A percentile compares a stretch with the other conserved stretches of the same genome.
These are phyloP conservation scores for Hericium erinaceus DNA, from an alignment of 768 basidiomycete genomes.

Conservation along the genomic window DNA sequence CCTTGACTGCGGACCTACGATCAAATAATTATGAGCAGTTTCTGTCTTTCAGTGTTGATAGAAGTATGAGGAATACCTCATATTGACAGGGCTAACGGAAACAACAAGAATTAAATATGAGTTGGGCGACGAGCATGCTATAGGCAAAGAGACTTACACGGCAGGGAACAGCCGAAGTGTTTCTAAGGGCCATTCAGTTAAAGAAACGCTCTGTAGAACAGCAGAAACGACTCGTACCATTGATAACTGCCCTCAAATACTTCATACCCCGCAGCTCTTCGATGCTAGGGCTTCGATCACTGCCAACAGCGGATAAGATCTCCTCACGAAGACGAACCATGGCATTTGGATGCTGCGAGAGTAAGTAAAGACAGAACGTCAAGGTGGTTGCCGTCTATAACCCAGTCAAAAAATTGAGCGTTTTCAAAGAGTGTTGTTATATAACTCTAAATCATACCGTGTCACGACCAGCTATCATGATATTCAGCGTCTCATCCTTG, in stretches of 20 bases:
- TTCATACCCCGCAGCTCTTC: constrained; percentile 25
- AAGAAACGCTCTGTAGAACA: neutral
- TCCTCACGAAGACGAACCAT: neutral
- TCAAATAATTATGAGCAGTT: neutral
- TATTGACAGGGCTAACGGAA: neutral
- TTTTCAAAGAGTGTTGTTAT: constrained; percentile 11
- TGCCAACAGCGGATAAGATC: neutral
- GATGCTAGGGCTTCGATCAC: constrained; percentile 16
- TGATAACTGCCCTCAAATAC: constrained; percentile 22
- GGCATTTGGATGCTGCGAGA: neutral
- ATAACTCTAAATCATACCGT: constrained; percentile 20
- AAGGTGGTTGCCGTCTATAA: neutral
- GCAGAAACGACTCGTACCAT: constrained; percentile 2
- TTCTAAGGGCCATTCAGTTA: no score
- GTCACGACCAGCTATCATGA: constrained; percentile 22
- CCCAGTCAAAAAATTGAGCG: neutral
- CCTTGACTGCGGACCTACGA: neutral
- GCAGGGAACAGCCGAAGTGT: neutral
- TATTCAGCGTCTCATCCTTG: constrained; percentile 18
- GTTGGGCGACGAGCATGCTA: neutral
- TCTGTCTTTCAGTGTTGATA: neutral
- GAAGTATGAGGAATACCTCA: neutral
- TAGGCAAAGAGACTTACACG: neutral
- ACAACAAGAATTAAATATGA: neutral
- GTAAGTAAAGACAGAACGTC: neutral